Percentiles rank a stretch among this genome's conserved stretches.
phyloP scores from a whole-genome alignment of 306 rosid species.

The Malus domestica region ASM211411v1 NC_041803.1:13146001-13146500 shows the following conservation, averaged over 20 bases:
- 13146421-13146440: too few relatives aligned
- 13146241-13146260: neutral
- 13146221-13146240: neutral
- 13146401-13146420: too few relatives aligned
- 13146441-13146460: too few relatives aligned
- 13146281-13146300: too few relatives aligned
- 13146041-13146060: neutral
- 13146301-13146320: neutral
- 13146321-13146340: too few relatives aligned
- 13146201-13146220: neutral
- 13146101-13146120: neutral
- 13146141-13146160: neutral
- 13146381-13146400: too few relatives aligned
- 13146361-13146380: too few relatives aligned
- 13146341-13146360: too few relatives aligned
- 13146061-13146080: neutral
- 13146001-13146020: too few relatives aligned
- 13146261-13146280: neutral
- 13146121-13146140: neutral
- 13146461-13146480: too few relatives aligned
- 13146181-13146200: neutral
- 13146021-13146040: neutral
- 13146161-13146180: neutral
- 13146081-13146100: neutral
- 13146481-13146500: too few relatives aligned